Percentiles rank a stretch among this genome's conserved stretches.
Conservation (phyloP, 2,329 filamentous ascomycete species). For the Hysterium pulicare region DNA sequence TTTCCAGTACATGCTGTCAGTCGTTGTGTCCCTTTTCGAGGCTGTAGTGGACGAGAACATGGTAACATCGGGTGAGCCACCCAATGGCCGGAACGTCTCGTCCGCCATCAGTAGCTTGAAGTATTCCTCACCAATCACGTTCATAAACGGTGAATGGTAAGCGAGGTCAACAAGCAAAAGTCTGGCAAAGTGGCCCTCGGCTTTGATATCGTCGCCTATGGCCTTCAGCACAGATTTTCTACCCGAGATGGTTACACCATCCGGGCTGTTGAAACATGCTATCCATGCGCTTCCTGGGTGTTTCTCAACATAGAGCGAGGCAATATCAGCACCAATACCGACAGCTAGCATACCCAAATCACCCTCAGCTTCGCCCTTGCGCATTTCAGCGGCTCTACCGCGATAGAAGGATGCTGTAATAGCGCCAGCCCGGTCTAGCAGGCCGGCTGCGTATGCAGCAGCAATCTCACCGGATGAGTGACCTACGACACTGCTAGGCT, state of each 20-base stretch:
- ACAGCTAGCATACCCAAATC: slow-evolving; percentile 24
- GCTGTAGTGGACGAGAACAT: slow-evolving; percentile 6
- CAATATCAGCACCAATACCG: slow-evolving; percentile 10
- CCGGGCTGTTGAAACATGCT: slow-evolving; percentile 14
- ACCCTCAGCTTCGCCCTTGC: background rate
- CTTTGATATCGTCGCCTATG: slow-evolving; percentile 1
- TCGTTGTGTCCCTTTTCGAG: background rate
- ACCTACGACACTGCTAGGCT: background rate
- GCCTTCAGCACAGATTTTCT: background rate
- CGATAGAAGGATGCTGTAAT: slow-evolving; percentile 11
- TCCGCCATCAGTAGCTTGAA: background rate
- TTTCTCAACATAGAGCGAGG: slow-evolving; percentile 7
- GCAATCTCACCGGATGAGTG: slow-evolving; percentile 12
- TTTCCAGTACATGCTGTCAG: slow-evolving; percentile 5
- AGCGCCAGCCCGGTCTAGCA: slow-evolving; percentile 7
- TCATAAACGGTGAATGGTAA: slow-evolving; percentile 16
- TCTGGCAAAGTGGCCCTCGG: slow-evolving; percentile 12
- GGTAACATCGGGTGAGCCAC: background rate
- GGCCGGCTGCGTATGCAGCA: slow-evolving; percentile 10
- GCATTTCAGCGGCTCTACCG: slow-evolving; percentile 2
- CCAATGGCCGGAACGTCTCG: background rate
- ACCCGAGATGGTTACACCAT: slow-evolving; percentile 6
- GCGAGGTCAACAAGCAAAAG: slow-evolving; percentile 14
- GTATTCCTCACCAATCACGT: slow-evolving; percentile 8
- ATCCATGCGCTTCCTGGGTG: slow-evolving; percentile 4